Percentiles rank a stretch among this genome's conserved stretches.
These are phyloP conservation scores for Solanum boliviense DNA, from an alignment of 257 asterid species.

Conservation along the genomic window DNA sequence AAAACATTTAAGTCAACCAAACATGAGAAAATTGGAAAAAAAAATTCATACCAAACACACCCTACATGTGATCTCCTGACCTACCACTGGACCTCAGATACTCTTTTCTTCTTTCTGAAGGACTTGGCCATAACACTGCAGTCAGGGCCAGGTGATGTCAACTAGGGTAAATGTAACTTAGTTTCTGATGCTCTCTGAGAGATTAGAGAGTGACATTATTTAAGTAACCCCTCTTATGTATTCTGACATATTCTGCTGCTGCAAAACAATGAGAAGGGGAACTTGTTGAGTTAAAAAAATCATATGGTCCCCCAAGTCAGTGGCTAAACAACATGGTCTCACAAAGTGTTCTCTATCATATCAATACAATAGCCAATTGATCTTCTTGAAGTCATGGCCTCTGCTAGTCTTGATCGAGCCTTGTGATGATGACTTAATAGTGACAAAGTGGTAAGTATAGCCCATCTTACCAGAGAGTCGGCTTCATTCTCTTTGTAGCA, in stretches of 20 bases:
- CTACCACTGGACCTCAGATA: background rate
- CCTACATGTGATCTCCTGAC: background rate
- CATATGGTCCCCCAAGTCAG: background rate
- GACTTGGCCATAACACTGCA: background rate
- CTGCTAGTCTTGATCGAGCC: conserved; percentile 34
- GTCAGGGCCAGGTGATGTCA: background rate
- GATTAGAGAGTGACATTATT: background rate
- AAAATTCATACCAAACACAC: background rate
- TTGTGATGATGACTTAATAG: conserved; percentile 25
- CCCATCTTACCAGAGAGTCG: conserved; percentile 24
- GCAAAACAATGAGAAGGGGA: background rate
- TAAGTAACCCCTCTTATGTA: background rate
- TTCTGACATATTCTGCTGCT: background rate
- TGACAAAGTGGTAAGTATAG: conserved; percentile 27
- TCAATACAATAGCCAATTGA: conserved; percentile 60
- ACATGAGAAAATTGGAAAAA: no score
- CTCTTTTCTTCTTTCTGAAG: background rate
- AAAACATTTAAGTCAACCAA: no score
- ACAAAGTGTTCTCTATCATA: conserved; percentile 30
- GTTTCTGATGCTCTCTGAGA: background rate
- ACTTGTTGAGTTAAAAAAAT: background rate
- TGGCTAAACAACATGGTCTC: background rate
- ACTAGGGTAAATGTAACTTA: background rate
- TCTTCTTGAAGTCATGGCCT: conserved; percentile 50
- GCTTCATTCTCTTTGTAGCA: conserved; percentile 22